Base-by-base conservation (phyloP, 352 stramenopile species). In the Pythium folliculosum region DNA sequence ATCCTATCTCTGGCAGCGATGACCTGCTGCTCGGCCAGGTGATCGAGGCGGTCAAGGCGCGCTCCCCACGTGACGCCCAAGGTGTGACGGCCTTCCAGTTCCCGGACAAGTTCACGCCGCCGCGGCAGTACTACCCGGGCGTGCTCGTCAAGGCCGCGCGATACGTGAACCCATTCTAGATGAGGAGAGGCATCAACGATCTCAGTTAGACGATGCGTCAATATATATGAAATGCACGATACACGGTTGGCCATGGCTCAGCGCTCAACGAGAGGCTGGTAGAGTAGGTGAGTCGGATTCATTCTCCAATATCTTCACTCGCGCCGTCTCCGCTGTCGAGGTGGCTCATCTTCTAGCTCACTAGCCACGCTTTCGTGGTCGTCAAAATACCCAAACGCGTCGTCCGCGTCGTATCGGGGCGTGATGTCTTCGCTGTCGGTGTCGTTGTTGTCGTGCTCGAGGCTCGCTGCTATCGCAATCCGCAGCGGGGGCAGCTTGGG, bases 141-240 rank as follows among this genome's bases (percentile, higher is more conserved):
- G 4, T 75, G 32, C 75, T 91, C 1, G 73, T 91, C 58, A 75
- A 82, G 22, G 6, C 70, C 5, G 83, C 83, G 32, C 79, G 83
- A 7, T 69, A 60, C 44, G 72, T 91, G 40, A 90, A 90, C 64
- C 83, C 83, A 52, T 91, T 91, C 54, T 91, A 61, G 37, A 60
- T 7, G n/a, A 60, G 17, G 30, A 59, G n/a, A 9, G 2, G 2
- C 38, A 44, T 17, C 13, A 19, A 8, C 40, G 5, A 43, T 43
- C 37, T n/a, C 40, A 43, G 45, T 52, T 30, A 52, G 45, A 52
- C 45, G 17, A n/a, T 47, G 40, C 40, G 17, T 19, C 10, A 13
- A 47, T 12, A 47, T 47, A n/a, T 47, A 47, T 47, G 27, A 32
- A 32, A 47, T 21, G 40, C 40, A 47, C 40, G 40, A 47, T 47